Base-by-base conservation (phyloP, 2,329 filamentous ascomycete genomes). In the Clarireedia homoeocarpa region DNA sequence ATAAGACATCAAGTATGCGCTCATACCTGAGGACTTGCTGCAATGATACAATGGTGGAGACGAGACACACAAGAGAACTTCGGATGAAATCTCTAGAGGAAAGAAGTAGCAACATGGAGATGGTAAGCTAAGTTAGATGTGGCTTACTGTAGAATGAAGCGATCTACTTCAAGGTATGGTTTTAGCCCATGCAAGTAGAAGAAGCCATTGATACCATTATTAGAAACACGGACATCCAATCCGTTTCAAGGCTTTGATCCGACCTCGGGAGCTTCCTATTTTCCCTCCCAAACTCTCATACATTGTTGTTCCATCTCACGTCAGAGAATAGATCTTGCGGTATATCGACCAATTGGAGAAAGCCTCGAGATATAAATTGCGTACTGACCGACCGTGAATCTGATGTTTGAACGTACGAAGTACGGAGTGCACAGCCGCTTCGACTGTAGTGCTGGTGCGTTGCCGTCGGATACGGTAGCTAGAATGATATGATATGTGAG, bases 291-390 rank as follows among this genome's bases (percentile, higher is more conserved):
- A 47, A 26, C 15, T n/a, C 24, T 27, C 23, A 46, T 15, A 15
- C 39, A 38, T 36, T 40, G 12, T 30, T 55, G 53, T 55, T 55
- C 53, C 53, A 55, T 55, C 53, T 55, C 47, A 51, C 53, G 38
- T 55, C 53, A 55, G 46, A 55, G 47, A 55, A 44, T 36, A 44
- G 27, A 50, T 42, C n/a, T 34, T 14, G 2, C n/a, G 10, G 12
- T 14, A 30, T 20, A 6, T 30, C 12, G 17, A 36, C 45, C 34
- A 50, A 54, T 54, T 12, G 17, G 42, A 53, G 34, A 34, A 38
- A 10, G 51, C 30, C 30, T 12, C 27, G 5, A 23, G n/a, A 44
- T 23, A 44, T 7, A 7, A 44, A 44, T 20, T 17, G 40, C 40
- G 12, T 44, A 23, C 38, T 15, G 5, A 5, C 23, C 23, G n/a